Base-by-base conservation (phyloP, 306 rosid genomes). In the Medicago lupulina region DNA sequence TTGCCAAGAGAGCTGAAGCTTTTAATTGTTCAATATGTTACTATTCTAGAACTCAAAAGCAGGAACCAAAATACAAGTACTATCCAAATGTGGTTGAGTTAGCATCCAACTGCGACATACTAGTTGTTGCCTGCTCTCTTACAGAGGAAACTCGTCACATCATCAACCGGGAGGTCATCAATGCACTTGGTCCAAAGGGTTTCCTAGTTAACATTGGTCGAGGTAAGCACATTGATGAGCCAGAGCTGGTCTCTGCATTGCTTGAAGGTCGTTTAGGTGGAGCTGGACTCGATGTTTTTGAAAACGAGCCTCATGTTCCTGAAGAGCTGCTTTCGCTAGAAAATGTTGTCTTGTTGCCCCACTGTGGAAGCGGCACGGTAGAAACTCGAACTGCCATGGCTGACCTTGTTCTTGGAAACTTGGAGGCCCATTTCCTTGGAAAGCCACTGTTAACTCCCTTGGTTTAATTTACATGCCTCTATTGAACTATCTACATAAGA, bases 1-100 rank as follows among this genome's bases (percentile, higher is more conserved):
- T 94, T 76, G 97, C 96, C 10, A 89, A 81, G 78, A 89, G 97
- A 80, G 93, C 93, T 60, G 93, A 92, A 86, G 96, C 85, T 72
- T 95, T 95, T 61, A 62, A 79, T 79, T 92, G 97, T 80, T 59
- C 87, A 34, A 87, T 94, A 70, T 44, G 72, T 47, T 95, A 90
- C 82, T 64, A 82, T 80, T 86, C 96, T 0, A 86, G 96, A 84
- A 85, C 88, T 67, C 77, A 83, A 81, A 94, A 90, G 71, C 73
- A 73, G 73, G 88, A 65, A 0, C 77, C 79, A 17, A 83, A 88
- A 21, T 90, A 86, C 89, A 90, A 87, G 58, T 94, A 90, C 85
- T 87, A 86, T 75, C 90, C 91, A 43, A 94, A 80, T 44, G 88
- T 87, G 49, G 86, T 86, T 13, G 97, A 90, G 71, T 73, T 94